Evolutionary conservation across 345 rosid genomes (phyloP).

Genomic region (Nasturtium officinale): DNA sequence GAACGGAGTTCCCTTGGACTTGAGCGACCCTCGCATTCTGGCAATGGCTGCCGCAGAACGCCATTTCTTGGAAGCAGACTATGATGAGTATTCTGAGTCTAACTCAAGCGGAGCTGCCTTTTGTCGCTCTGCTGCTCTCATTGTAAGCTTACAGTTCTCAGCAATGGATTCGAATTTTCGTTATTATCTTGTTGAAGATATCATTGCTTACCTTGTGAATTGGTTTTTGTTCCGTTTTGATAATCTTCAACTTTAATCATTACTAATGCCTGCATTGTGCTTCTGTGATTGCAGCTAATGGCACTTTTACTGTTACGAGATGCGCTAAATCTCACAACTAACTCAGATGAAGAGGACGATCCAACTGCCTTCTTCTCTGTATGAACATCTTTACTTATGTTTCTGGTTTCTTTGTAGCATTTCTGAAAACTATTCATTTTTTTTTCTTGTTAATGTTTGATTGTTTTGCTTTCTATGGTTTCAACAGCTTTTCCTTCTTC

Average conservation of each 20-base stretch:
- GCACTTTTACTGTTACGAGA: conserved; percentile 92
- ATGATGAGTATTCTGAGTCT: conserved; percentile 84
- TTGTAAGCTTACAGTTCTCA: conserved; percentile 52
- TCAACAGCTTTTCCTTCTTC: conserved; percentile 83
- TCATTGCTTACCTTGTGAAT: background rate
- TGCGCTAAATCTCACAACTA: conserved; percentile 71
- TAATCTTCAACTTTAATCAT: background rate
- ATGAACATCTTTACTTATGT: conserved; percentile 39
- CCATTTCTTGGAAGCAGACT: conserved; percentile 84
- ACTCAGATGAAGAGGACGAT: conserved; percentile 80
- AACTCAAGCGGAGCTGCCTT: conserved; percentile 96
- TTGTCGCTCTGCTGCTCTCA: conserved; percentile 93
- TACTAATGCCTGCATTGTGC: conserved; percentile 1
- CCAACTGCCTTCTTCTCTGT: conserved; percentile 90
- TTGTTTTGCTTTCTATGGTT: conserved; percentile 16
- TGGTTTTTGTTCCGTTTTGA: background rate
- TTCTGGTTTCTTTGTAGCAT: background rate
- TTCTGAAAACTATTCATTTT: background rate
- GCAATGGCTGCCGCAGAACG: conserved; percentile 96
- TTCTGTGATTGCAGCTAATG: conserved; percentile 63
- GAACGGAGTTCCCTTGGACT: conserved; percentile 74
- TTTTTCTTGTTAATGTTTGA: conserved; percentile 16
- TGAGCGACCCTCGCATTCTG: conserved; percentile 79
- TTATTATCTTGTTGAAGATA: background rate
- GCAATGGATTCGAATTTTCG: background rate